Percentiles rank a stretch among this genome's conserved stretches.
phyloP scores from a whole-genome alignment of 208 protist species.

The Leishmania turanica region DNA sequence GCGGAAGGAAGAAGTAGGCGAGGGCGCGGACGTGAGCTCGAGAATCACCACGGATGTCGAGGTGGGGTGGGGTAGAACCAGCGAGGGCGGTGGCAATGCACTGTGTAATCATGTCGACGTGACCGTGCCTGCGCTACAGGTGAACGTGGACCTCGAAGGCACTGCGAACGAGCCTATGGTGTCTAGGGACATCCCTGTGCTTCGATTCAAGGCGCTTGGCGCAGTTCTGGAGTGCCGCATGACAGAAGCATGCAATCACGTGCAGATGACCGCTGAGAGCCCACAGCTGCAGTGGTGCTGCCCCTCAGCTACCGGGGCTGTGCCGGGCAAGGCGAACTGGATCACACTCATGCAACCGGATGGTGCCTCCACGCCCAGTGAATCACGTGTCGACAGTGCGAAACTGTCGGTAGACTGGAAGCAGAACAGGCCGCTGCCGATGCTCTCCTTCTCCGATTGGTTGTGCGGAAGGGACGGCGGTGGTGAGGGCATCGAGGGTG shows the following conservation, averaged over 20 bases:
- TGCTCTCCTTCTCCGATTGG: conserved; percentile 33
- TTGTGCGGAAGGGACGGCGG: background rate
- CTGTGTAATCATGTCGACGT: conserved; percentile 1
- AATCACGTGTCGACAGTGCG: background rate
- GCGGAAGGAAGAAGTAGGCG: background rate
- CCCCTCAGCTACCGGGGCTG: background rate
- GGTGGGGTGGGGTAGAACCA: background rate
- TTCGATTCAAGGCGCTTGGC: conserved; percentile 14
- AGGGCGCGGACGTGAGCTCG: background rate
- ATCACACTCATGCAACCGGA: conserved; percentile 13
- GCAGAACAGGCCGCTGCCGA: conserved; percentile 17
- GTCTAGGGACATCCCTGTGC: background rate
- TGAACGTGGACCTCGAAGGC: conserved; percentile 4
- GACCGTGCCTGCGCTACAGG: background rate
- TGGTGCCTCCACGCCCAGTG: background rate
- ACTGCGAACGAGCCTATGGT: background rate
- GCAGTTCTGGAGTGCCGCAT: conserved; percentile 13
- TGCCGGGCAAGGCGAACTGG: background rate
- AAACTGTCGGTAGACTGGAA: conserved; percentile 23
- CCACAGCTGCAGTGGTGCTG: conserved; percentile 24
- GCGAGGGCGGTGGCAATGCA: background rate
- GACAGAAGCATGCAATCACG: conserved; percentile 18
- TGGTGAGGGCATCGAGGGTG: background rate
- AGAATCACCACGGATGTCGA: background rate
- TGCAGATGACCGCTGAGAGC: background rate